Evolutionary conservation across 257 asterid species (phyloP).

Genomic region (Capsicum pubescens): DNA sequence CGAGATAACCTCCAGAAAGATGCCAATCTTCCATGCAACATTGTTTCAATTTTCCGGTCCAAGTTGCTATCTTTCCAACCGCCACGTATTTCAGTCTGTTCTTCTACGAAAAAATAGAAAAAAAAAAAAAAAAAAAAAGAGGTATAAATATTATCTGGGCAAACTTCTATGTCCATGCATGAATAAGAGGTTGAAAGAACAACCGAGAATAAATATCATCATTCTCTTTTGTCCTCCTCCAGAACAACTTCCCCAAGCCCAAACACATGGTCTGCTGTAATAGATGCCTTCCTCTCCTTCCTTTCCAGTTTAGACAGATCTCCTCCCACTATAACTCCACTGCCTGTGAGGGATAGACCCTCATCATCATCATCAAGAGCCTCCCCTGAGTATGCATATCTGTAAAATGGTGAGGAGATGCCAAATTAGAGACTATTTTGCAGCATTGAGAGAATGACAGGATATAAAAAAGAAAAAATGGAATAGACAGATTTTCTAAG

Average conservation of each 20-base stretch:
- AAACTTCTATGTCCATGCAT: conserved; percentile 21
- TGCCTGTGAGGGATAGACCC: conserved; percentile 72
- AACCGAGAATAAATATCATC: conserved; percentile 22
- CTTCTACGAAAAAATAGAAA: background rate
- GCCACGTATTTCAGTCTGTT: background rate
- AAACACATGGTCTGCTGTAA: conserved; percentile 71
- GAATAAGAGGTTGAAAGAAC: background rate
- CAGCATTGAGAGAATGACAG: background rate
- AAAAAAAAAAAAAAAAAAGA: conserved; percentile 18
- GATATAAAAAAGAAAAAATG: background rate
- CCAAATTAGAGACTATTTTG: background rate
- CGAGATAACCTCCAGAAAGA: background rate
- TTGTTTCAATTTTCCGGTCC: background rate
- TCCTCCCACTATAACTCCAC: conserved; percentile 66
- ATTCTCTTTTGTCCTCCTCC: conserved; percentile 54
- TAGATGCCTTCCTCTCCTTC: conserved; percentile 51
- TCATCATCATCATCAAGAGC: conserved; percentile 91
- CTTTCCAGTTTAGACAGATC: conserved; percentile 67
- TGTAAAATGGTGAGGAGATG: conserved; percentile 33
- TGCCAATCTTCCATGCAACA: conserved; percentile 13
- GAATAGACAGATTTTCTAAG: background rate
- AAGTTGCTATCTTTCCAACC: background rate
- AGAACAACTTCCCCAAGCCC: conserved; percentile 45
- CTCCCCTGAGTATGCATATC: conserved; percentile 81
- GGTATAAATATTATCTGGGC: background rate